These are phyloP conservation scores for Draba incana DNA, from an alignment of 345 rosid species.

Conservation along the genomic window DNA sequence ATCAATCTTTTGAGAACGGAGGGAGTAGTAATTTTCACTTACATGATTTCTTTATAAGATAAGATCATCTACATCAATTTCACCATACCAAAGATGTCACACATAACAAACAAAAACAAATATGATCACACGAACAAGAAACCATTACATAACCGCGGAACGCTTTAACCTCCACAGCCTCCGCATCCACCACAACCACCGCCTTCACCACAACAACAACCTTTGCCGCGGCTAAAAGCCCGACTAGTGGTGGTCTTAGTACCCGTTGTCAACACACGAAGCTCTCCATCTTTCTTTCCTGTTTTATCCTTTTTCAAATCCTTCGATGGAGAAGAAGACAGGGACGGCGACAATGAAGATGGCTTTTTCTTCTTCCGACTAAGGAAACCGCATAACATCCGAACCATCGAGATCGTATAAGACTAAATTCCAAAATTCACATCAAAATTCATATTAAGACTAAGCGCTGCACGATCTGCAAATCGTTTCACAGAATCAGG, in stretches of 20 bases:
- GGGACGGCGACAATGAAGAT: not conserved
- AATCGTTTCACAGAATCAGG: slow-evolving; percentile 76
- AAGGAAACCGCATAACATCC: slow-evolving; percentile 20
- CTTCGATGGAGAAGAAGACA: not conserved
- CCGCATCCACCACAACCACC: slow-evolving; percentile 28
- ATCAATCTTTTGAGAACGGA: no score
- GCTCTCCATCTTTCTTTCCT: slow-evolving; percentile 29
- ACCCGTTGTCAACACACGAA: slow-evolving; percentile 31
- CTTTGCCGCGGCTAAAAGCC: slow-evolving; percentile 30
- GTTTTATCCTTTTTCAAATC: slow-evolving; percentile 25
- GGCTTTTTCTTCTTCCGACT: slow-evolving; percentile 14
- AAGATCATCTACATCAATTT: not conserved
- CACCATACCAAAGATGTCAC: not conserved
- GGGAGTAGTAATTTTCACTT: no score
- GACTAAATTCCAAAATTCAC: not conserved
- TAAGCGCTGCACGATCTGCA: slow-evolving; percentile 72
- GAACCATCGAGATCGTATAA: slow-evolving; percentile 6
- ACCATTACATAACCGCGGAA: slow-evolving; percentile 4
- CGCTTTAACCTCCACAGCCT: slow-evolving; percentile 20
- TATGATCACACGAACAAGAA: slow-evolving; percentile 19
- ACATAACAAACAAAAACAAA: not conserved
- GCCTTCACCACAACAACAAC: slow-evolving; percentile 24
- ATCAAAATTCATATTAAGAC: slow-evolving; percentile 48
- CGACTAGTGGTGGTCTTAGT: slow-evolving; percentile 25
- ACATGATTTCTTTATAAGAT: no score